These are phyloP conservation scores for Bruguiera gymnorhiza DNA, from an alignment of 345 rosid genomes.

Conservation along the genomic window DNA sequence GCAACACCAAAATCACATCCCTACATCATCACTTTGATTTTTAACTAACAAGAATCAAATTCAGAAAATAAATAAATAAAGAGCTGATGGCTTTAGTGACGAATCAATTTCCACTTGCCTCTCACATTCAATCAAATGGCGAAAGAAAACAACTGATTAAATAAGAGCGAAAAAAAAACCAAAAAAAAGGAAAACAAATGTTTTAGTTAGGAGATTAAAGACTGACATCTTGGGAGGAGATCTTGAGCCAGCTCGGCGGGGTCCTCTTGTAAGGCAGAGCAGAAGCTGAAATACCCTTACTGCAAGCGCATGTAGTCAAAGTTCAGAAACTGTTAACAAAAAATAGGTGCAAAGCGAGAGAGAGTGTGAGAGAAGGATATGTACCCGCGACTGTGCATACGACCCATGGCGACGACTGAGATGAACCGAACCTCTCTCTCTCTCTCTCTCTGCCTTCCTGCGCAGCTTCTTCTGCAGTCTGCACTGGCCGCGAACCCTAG, in stretches of 20 bases:
- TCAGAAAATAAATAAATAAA: no score
- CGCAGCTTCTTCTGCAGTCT: slow-evolving; percentile 5
- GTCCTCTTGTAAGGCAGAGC: slow-evolving; percentile 87
- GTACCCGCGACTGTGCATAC: slow-evolving; percentile 82
- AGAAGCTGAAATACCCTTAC: slow-evolving; percentile 87
- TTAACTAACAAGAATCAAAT: no score
- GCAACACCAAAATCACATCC: background rate
- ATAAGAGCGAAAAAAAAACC: background rate
- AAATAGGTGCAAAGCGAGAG: background rate
- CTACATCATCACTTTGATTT: no score
- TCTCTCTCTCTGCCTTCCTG: background rate
- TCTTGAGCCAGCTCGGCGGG: slow-evolving; percentile 79
- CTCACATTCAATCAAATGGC: background rate
- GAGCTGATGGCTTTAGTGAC: no score
- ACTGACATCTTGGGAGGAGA: slow-evolving; percentile 58
- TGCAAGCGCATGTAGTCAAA: slow-evolving; percentile 3
- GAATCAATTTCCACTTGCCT: background rate
- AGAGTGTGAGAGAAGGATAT: background rate
- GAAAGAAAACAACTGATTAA: background rate
- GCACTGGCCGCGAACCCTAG: slow-evolving; percentile 19
- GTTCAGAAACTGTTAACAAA: background rate
- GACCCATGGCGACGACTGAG: slow-evolving; percentile 58
- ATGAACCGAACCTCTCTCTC: slow-evolving; percentile 5
- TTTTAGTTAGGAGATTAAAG: background rate
- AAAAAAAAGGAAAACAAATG: no score